A percentile compares a stretch with the other conserved stretches of the same genome.
These are phyloP conservation scores for Colletotrichum sp. DNA, from an alignment of 2,329 filamentous ascomycete genomes.

Conservation along the genomic window DNA sequence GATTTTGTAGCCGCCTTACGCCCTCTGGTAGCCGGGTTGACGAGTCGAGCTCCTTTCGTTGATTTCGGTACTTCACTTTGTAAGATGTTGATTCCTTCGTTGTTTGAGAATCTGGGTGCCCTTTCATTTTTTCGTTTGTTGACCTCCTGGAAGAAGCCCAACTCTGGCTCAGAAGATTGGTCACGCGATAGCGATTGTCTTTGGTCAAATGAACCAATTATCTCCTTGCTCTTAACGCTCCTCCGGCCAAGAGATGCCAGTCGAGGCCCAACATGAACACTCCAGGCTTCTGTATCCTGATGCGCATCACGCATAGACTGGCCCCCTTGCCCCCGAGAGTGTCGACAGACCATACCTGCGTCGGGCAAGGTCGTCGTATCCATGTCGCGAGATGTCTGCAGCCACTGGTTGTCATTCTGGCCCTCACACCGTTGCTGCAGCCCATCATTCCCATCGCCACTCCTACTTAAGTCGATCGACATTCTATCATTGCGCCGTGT, in stretches of 20 bases:
- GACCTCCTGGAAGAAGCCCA: not conserved
- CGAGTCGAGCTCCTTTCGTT: not conserved
- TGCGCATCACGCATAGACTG: not conserved
- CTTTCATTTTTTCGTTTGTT: not conserved
- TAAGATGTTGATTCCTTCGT: not conserved
- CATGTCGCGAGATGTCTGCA: not conserved
- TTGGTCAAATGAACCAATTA: constrained; percentile 42
- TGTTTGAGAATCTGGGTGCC: not conserved
- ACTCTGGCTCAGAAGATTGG: not conserved
- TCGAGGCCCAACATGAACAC: constrained; percentile 30
- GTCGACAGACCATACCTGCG: too few relatives aligned
- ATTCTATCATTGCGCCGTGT: not conserved
- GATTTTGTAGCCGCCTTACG: constrained; percentile 57
- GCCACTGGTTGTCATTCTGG: not conserved
- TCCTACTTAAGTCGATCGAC: not conserved
- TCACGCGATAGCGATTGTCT: not conserved
- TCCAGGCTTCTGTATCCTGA: not conserved
- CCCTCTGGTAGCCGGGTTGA: constrained; percentile 57
- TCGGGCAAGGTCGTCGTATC: not conserved
- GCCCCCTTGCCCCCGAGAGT: not conserved
- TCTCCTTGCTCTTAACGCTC: constrained; percentile 50
- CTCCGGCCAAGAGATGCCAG: constrained; percentile 45
- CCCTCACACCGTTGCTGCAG: not conserved
- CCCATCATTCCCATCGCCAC: not conserved
- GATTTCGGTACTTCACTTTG: not conserved